These are phyloP conservation scores for Orbilia javanica DNA, from an alignment of 2,329 filamentous ascomycete species.

Conservation along the genomic window DNA sequence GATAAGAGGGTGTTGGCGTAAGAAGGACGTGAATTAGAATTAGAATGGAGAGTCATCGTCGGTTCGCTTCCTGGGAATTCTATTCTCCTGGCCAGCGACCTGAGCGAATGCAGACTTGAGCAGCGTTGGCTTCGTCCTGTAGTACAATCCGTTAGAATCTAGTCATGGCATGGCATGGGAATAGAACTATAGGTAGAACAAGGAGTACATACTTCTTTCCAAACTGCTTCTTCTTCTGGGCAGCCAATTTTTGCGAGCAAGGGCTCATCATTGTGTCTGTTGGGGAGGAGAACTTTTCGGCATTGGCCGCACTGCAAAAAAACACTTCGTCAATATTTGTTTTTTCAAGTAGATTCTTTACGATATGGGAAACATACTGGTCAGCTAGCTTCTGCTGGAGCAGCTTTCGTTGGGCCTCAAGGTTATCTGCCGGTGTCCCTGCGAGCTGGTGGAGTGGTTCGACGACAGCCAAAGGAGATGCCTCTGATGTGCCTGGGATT, in stretches of 20 bases:
- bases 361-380: slow-evolving; percentile 69
- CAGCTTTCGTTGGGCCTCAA: slow-evolving; percentile 83
- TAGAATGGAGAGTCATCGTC: slow-evolving; percentile 55
- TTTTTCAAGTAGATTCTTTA: neutral
- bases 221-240: slow-evolving; percentile 83
- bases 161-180: neutral
- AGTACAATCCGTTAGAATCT: slow-evolving; percentile 9
- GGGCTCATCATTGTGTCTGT: slow-evolving; percentile 92
- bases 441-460: slow-evolving; percentile 52
- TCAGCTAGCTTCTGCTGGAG: slow-evolving; percentile 79
- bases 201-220: slow-evolving; percentile 78
- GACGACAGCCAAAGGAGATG: slow-evolving; percentile 32
- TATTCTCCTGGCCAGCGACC: slow-evolving; percentile 53
- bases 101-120: slow-evolving; percentile 50
- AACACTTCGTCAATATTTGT: slow-evolving; percentile 47
- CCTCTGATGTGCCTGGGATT: slow-evolving; percentile 40
- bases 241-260: slow-evolving; percentile 83
- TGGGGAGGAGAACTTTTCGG: slow-evolving; percentile 78
- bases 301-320: slow-evolving; percentile 65
- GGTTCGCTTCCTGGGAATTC: slow-evolving; percentile 42
- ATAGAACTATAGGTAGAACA: neutral
- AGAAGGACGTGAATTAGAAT: neutral
- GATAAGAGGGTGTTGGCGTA: neutral
- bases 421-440: slow-evolving; percentile 59
- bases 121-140: slow-evolving; percentile 53